Evolutionary conservation across 78 protist species (phyloP), one percentile per base, ranked within the genome.

Genomic region (Dictyostelium capitatum): DNA sequence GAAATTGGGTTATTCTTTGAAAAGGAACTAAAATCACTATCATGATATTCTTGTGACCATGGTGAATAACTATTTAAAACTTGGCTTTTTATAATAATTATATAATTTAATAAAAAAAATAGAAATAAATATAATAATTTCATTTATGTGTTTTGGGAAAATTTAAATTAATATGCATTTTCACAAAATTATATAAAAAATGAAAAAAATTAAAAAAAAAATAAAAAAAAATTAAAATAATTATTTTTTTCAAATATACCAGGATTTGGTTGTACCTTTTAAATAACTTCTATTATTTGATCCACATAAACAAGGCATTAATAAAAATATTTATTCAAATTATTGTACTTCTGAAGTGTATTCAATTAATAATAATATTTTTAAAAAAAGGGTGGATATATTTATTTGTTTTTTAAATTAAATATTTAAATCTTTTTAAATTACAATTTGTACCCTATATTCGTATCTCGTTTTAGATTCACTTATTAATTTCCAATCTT

Each of bases 1-100:
- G 30, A 4, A 20, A 72, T 72, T 41, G 79, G 79, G 25, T 23
- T 72, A 72, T 28, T 41, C 12, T 20, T 19, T 9, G 54, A 41
- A 43, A n/a, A 43, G 6, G 79, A 72, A 9, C 48, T 41, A 15
- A 43, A n/a, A 1, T 23, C 50, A 46, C 28, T 43, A n/a, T 72
- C 79, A 72, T 72, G 79, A 72, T n/a, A 43, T 17, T n/a, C 12
- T 30, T 46, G 28, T 43, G 43, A 0, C 79, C 79, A 72, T 41
- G 79, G 57, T 6, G 41, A 15, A 72, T 43, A 72, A 20, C 43
- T 20, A 46, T 62, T 62, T 25, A 25, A 62, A 25, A 62, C 70
- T 25, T 62, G 70, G 23, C 70, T 37, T 37, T 37, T 37, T 37
- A 37, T 37, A 37, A 37, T 37, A 62, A 62, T 62, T 62, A 62